Base-by-base conservation (phyloP, 2,329 filamentous ascomycete species). In the Penicillium sclerotiorum region DNA sequence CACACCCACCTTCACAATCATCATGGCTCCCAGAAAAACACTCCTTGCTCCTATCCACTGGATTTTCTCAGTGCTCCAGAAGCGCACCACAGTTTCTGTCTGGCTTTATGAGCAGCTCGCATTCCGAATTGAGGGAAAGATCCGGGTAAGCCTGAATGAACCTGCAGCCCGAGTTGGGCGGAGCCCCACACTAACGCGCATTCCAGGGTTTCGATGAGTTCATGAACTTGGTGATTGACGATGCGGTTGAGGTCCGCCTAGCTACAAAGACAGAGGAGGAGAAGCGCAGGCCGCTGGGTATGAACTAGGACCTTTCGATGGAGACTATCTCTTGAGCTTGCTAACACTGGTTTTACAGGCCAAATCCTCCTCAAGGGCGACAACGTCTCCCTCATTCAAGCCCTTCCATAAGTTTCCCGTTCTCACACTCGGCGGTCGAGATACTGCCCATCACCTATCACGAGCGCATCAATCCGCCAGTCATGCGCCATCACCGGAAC, bases 21-120 rank as follows among this genome's bases (percentile, higher is more conserved):
- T 49, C 56, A 80, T 80, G 83, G 76, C 79, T 58, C 79, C 80
- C 65, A 79, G 80, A 67, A 86, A 86, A 77, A 87, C 88, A 58
- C 80, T 89, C 57, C 80, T 89, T 60, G 86, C 86, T 51, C 87
- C 87, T 1, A 90, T 90, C 77, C 92, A 94, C 75, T 91, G 91
- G 74, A 93, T 94, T 72, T 94, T 94, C 84, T 95, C 94, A 80
- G 87, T 96, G 32, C 83, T 97, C 8, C 92, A 85, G 64, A 78
- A 89, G 72, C 87, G 91, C 66, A 86, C 88, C 13, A 92, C 88
- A 1, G 90, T 97, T 32, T 90, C 89, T 63, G 89, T 99, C 67
- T 99, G 94, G 94, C 80, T 99, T 35, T 97, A 95, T 73, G 94
- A 99, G 77, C 94, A 99, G 80, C 79, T 97, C 46, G 86, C 86